Evolutionary conservation across 768 basidiomycete species (phyloP), one percentile per base, ranked within the genome.

Genomic region (Lactarius vividus): DNA sequence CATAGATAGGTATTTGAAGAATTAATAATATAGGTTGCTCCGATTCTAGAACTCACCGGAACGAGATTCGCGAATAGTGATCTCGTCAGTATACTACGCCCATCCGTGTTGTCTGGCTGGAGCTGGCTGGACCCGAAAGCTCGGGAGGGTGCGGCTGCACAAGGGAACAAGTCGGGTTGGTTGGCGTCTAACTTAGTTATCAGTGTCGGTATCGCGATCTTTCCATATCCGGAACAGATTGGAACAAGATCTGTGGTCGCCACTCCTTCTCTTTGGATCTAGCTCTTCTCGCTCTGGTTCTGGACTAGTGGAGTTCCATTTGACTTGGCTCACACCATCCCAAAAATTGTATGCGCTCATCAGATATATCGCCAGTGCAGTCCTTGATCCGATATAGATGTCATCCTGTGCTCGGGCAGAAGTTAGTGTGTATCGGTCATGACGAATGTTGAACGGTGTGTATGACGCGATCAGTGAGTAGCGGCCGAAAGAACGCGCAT

Each of bases 1-100:
- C 44, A 49, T 65, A 65, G 44, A 49, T 65, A 65, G 44, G 39
- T 33, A 57, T 49, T 52, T 18, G 28, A 15, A 10, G 44, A 61
- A 56, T 57, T 33, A 15, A 62, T 52, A 39, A 62, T 52, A 39
- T 57, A 57, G 60, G 57, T 8, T 55, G 29, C 20, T 37, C 49
- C 11, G 18, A 8, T 37, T 40, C 42, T 57, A 15, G 23, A 55
- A 49, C 20, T 61, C n/a, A 16, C 9, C 28, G 9, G 13, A 49
- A 23, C 4, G 23, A 16, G 53, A 26, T 28, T 49, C 2, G 8
- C 57, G 46, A 18, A 5, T 5, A 15, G 15, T 39, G 40, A n/a
- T 13, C 46, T 49, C 46, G 13, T 23, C 46, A 49, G 49, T 26
- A 15, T 26, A 52, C 49, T 15, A 26, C 6, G 15, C 15, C 23